A percentile compares a stretch with the other conserved stretches of the same genome.
Conservation (phyloP, 331 rosid genomes). For the Phaseolus coccineus region DNA sequence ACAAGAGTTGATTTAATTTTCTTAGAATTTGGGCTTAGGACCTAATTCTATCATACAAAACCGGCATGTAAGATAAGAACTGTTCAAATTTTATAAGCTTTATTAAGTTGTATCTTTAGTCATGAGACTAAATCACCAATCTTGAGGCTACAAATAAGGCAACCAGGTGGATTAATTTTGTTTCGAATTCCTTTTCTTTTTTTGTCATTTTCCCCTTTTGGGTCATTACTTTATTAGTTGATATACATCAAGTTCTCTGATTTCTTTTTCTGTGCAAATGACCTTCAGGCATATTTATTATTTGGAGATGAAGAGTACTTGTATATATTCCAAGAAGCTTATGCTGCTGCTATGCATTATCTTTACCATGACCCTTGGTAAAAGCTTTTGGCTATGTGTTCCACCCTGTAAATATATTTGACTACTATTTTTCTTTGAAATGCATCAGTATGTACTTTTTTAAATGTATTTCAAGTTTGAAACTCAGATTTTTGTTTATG, state of each 20-base stretch:
- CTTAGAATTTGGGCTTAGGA: too few relatives aligned
- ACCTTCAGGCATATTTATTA: slow-evolving; percentile 85
- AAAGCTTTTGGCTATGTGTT: slow-evolving; percentile 55
- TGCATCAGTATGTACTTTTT: slow-evolving; percentile 26
- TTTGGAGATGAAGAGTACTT: slow-evolving; percentile 98
- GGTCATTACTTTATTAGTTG: slow-evolving; percentile 32
- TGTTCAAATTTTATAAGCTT: too few relatives aligned
- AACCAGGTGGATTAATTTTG: neutral
- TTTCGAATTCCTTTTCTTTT: neutral
- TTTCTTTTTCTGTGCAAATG: slow-evolving; percentile 36
- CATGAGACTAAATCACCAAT: too few relatives aligned
- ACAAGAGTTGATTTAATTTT: neutral
- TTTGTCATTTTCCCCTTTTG: neutral
- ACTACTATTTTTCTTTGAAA: slow-evolving; percentile 38
- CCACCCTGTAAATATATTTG: slow-evolving; percentile 46
- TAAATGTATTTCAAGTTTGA: slow-evolving; percentile 38
- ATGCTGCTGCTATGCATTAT: slow-evolving; percentile 90
- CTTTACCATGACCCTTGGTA: slow-evolving; percentile 97
- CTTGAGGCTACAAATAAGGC: too few relatives aligned
- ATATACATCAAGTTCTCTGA: slow-evolving; percentile 32
- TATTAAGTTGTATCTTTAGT: too few relatives aligned
- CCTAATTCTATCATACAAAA: too few relatives aligned
- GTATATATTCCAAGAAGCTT: slow-evolving; percentile 96
- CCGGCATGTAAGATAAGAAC: too few relatives aligned
- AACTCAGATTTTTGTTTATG: slow-evolving; percentile 41